These are phyloP conservation scores for Pseudogymnoascus sp. DNA, from an alignment of 2,329 filamentous ascomycete species.

Conservation along the genomic window DNA sequence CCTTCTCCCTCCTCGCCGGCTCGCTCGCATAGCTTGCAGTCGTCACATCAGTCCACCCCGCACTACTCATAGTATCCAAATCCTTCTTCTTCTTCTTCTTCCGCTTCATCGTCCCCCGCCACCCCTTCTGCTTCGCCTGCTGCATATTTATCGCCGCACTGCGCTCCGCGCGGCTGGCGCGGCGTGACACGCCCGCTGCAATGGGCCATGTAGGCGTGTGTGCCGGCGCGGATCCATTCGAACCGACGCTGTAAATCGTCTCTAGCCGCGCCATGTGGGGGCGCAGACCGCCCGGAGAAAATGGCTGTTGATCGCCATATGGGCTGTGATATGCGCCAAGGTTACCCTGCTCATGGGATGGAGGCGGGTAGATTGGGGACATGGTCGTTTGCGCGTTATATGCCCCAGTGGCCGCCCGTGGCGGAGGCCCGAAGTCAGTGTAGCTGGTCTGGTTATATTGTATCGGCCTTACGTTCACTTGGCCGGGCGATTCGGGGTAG, in stretches of 20 bases:
- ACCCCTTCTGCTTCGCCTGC: conserved; percentile 51
- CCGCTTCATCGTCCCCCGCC: conserved; percentile 34
- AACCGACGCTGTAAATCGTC: conserved; percentile 41
- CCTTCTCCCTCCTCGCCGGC: not conserved
- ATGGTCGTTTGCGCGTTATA: not conserved
- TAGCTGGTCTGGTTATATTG: not conserved
- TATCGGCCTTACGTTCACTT: not conserved
- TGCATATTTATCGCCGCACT: conserved; percentile 55
- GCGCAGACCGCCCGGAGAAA: conserved; percentile 34
- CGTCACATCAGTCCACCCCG: conserved; percentile 46
- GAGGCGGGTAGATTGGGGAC: conserved; percentile 16
- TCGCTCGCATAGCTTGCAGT: conserved; percentile 7
- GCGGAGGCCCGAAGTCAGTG: not conserved
- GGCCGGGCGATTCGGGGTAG: not conserved
- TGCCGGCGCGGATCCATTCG: conserved; percentile 20
- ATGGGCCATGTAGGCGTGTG: conserved; percentile 14
- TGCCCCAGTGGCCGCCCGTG: not conserved
- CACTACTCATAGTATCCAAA: conserved; percentile 36
- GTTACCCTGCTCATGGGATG: conserved; percentile 12
- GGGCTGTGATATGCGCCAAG: not conserved
- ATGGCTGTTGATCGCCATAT: conserved; percentile 35
- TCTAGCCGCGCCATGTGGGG: conserved; percentile 48
- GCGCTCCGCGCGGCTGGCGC: conserved; percentile 47
- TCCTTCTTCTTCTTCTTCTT: conserved; percentile 34
- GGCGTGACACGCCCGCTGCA: conserved; percentile 18